Evolutionary conservation across 257 asterid species (phyloP).

Genomic region (Solanum ahanhuiri): DNA sequence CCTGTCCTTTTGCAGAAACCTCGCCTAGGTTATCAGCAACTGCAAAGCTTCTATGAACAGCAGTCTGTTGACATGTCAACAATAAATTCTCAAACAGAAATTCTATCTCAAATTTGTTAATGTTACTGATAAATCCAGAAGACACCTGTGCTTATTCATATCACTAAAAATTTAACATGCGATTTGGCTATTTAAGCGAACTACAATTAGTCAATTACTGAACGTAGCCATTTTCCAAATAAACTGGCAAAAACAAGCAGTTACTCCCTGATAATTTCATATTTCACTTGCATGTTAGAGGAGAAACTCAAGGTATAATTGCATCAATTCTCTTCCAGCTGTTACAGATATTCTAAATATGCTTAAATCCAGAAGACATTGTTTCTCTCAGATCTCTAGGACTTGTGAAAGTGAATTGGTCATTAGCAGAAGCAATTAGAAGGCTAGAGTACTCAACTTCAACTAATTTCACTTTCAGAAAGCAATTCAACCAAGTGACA

Average conservation of each 20-base stretch:
- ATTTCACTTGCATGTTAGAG: neutral
- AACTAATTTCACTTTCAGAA: neutral
- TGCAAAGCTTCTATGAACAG: slow-evolving; percentile 95
- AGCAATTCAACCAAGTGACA: neutral
- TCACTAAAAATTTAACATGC: neutral
- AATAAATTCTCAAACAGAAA: slow-evolving; percentile 4
- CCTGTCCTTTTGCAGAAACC: slow-evolving; percentile 95
- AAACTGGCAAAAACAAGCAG: neutral
- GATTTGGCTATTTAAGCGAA: neutral
- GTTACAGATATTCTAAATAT: neutral
- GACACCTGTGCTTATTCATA: neutral
- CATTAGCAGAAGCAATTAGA: neutral
- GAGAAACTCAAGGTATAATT: neutral
- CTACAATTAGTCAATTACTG: neutral
- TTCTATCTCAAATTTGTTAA: neutral
- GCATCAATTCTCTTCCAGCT: neutral
- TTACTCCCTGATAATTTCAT: neutral
- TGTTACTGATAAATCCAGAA: neutral
- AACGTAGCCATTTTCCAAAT: neutral
- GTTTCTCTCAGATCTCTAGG: neutral
- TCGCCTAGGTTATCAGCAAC: slow-evolving; percentile 83
- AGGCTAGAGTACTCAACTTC: neutral
- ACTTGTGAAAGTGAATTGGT: neutral
- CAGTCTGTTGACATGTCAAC: slow-evolving; percentile 43
- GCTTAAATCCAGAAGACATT: neutral